These are phyloP conservation scores for Cercospora sp. DNA, from an alignment of 2,329 filamentous ascomycete genomes.

Conservation along the genomic window DNA sequence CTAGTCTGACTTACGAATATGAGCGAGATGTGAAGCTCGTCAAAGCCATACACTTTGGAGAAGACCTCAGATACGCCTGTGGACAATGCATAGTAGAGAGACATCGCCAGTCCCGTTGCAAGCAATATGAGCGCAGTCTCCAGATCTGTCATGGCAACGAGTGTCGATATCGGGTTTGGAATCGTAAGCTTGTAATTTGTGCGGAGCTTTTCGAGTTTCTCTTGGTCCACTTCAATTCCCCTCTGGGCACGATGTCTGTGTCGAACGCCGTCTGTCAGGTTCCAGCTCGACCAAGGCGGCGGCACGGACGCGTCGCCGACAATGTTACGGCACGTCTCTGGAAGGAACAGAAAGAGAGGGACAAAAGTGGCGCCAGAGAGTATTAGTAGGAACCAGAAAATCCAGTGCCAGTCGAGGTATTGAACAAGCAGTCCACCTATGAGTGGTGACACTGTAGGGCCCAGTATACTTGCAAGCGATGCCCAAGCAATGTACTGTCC, in stretches of 20 bases:
- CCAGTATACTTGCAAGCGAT: slow-evolving; percentile 57
- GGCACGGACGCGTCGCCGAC: slow-evolving; percentile 64
- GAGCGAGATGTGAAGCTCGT: slow-evolving; percentile 45
- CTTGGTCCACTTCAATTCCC: slow-evolving; percentile 27
- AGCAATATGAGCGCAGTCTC: slow-evolving; percentile 43
- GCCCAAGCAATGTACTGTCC: slow-evolving; percentile 72
- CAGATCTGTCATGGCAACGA: slow-evolving; percentile 33
- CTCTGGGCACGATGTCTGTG: slow-evolving; percentile 24
- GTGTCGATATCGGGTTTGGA: slow-evolving; percentile 34
- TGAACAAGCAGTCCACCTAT: slow-evolving; percentile 65
- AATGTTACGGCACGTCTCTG: slow-evolving; percentile 52
- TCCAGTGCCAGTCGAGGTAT: slow-evolving; percentile 60
- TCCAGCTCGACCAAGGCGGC: slow-evolving; percentile 60
- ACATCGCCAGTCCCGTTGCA: slow-evolving; percentile 42
- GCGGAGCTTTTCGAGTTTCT: slow-evolving; percentile 26
- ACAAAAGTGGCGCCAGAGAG: slow-evolving; percentile 51
- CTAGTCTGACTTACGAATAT: slow-evolving; percentile 32
- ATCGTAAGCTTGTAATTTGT: slow-evolving; percentile 31
- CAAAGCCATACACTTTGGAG: slow-evolving; percentile 41
- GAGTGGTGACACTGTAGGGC: slow-evolving; percentile 57
- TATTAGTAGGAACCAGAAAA: slow-evolving; percentile 52
- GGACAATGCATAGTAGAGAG: slow-evolving; percentile 46
- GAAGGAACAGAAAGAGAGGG: slow-evolving; percentile 58
- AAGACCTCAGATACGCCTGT: slow-evolving; percentile 44
- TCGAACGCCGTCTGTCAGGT: slow-evolving; percentile 49